Percentiles rank a stretch among this genome's conserved stretches.
Conservation (phyloP, 2,329 filamentous ascomycete genomes). For the Fusarium beomiforme region DNA sequence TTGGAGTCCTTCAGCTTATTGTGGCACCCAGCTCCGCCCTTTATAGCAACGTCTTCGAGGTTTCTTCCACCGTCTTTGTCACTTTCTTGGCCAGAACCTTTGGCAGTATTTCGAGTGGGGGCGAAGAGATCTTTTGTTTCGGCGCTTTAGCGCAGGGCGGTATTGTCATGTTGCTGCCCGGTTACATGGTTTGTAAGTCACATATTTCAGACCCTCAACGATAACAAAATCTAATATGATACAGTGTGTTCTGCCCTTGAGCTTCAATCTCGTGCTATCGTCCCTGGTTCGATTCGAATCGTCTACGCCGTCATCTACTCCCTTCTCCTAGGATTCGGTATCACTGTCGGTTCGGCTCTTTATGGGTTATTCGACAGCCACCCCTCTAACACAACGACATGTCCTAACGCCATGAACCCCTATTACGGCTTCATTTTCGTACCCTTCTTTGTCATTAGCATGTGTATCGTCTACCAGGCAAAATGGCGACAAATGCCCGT, state of each 20-base stretch:
- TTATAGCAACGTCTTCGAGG: constrained; percentile 73
- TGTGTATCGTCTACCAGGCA: constrained; percentile 81
- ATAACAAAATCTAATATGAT: background rate
- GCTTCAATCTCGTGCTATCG: constrained; percentile 74
- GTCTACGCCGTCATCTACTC: constrained; percentile 81
- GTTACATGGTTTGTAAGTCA: constrained; percentile 66
- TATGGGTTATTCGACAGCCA: constrained; percentile 69
- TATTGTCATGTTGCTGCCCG: constrained; percentile 73
- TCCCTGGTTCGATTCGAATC: constrained; percentile 77
- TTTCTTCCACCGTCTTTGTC: constrained; percentile 68
- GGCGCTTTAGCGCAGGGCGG: constrained; percentile 72
- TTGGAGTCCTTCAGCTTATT: constrained; percentile 76
- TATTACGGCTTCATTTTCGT: constrained; percentile 75
- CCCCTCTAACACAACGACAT: constrained; percentile 57
- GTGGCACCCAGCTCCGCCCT: constrained; percentile 75
- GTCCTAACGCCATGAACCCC: constrained; percentile 55
- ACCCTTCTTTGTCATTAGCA: constrained; percentile 75
- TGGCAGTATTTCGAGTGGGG: constrained; percentile 61
- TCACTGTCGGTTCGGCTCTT: constrained; percentile 72
- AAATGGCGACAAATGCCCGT: constrained; percentile 83
- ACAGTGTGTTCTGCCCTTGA: constrained; percentile 63
- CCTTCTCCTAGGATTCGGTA: constrained; percentile 76
- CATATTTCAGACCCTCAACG: background rate
- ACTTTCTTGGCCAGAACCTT: constrained; percentile 71
- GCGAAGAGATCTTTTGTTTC: constrained; percentile 68